Conservation (phyloP, 192 early-diverging fungal species). For the Backusella sp. region DNA sequence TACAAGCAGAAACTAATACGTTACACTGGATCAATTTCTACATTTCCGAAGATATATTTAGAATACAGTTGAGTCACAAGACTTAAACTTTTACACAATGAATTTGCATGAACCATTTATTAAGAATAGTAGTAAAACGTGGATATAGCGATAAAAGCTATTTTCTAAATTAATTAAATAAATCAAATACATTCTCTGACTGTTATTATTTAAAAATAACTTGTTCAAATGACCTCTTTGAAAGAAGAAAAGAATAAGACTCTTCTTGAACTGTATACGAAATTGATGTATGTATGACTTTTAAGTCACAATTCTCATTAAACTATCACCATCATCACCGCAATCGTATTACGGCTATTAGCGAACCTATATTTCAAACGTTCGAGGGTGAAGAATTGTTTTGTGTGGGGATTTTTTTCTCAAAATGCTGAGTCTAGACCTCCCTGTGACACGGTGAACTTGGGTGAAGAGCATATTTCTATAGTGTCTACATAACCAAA, state of each 20-base stretch:
- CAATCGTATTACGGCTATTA: background rate
- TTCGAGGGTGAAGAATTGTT: background rate
- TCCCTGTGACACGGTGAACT: background rate
- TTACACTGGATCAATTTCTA: conserved; percentile 13
- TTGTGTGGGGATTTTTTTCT: background rate
- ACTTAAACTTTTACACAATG: background rate
- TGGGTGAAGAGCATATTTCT: background rate
- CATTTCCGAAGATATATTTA: background rate
- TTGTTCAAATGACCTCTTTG: background rate
- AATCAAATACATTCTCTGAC: background rate
- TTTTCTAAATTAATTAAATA: conserved; percentile 3
- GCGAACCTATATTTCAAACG: background rate
- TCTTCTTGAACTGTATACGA: background rate
- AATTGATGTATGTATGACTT: background rate
- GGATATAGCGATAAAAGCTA: background rate
- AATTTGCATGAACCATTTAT: background rate
- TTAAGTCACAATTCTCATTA: background rate
- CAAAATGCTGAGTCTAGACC: conserved; percentile 13
- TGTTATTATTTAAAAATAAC: background rate
- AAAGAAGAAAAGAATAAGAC: background rate
- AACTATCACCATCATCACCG: background rate
- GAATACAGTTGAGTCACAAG: background rate
- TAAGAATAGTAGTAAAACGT: background rate
- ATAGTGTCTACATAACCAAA: background rate
- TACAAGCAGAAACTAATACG: background rate